Percentiles rank a stretch among this genome's conserved stretches.
Evolutionary conservation across 169 alveolate genomes (phyloP).

Genomic region (Ichthyophthirius multifiliis): DNA sequence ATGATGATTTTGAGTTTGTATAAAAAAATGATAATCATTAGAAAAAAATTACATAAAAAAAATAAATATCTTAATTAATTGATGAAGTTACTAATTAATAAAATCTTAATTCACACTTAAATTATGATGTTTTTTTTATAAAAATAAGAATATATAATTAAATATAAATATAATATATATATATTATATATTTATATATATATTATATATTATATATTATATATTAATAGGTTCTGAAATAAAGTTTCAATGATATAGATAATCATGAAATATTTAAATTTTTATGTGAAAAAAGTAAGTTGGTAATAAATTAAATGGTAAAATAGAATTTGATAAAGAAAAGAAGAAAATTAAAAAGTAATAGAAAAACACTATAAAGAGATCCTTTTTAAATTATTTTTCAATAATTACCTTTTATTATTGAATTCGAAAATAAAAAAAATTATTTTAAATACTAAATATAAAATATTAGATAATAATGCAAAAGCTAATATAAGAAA

Average conservation of each 20-base stretch:
- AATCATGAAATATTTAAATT: too few relatives aligned
- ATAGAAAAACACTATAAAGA: background rate
- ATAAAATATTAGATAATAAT: constrained; percentile 79
- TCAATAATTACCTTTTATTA: constrained; percentile 80
- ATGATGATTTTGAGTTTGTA: too few relatives aligned
- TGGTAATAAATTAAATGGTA: constrained; percentile 34
- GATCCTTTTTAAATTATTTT: constrained; percentile 35
- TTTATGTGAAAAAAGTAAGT: constrained; percentile 49
- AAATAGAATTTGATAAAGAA: constrained; percentile 38
- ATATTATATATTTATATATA: constrained; percentile 28
- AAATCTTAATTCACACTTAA: too few relatives aligned
- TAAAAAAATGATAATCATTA: too few relatives aligned
- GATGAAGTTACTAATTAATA: too few relatives aligned
- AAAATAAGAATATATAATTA: too few relatives aligned
- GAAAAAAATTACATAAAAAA: too few relatives aligned
- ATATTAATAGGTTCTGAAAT: too few relatives aligned
- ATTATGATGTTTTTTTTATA: too few relatives aligned
- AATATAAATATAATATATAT: constrained; percentile 15
- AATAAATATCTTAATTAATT: too few relatives aligned
- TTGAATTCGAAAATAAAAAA: constrained; percentile 96
- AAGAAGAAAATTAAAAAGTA: background rate
- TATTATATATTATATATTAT: too few relatives aligned
- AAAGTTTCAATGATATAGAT: too few relatives aligned
- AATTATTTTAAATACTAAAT: constrained; percentile 90
- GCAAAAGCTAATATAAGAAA: constrained; percentile 75